phyloP scores from a whole-genome alignment of 192 early-diverging fungal species.

The Spizellomyces sp. region DNA sequence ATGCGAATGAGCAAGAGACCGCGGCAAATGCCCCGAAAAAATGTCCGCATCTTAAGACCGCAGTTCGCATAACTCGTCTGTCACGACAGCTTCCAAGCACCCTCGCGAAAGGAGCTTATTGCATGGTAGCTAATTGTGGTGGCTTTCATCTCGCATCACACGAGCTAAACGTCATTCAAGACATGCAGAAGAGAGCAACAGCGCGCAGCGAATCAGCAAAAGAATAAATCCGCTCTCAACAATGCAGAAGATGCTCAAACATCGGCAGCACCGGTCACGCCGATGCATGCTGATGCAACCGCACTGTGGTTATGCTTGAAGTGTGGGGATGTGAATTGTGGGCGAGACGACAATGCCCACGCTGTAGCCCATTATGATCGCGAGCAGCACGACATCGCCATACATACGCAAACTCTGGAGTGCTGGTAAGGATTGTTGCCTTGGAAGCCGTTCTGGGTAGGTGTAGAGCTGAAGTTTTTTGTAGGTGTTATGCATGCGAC shows the following conservation, averaged over 20 bases:
- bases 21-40: slow-evolving; percentile 4
- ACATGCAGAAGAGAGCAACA: neutral
- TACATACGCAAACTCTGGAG: slow-evolving; percentile 28
- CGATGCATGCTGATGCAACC: slow-evolving; percentile 6
- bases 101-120: slow-evolving; percentile 9
- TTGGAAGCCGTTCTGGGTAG: neutral
- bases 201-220: neutral
- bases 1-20: neutral
- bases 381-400: slow-evolving; percentile 30
- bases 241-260: neutral
- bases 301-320: slow-evolving; percentile 45
- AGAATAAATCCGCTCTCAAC: neutral
- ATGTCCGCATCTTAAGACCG: slow-evolving; percentile 24
- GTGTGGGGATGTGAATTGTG: slow-evolving; percentile 40
- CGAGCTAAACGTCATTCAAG: neutral
- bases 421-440: slow-evolving; percentile 29
- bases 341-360: slow-evolving; percentile 40
- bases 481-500: slow-evolving; percentile 48
- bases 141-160: neutral
- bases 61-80: slow-evolving; percentile 18
- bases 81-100: slow-evolving; percentile 15
- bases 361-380: slow-evolving; percentile 31
- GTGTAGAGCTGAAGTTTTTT: neutral
- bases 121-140: neutral
- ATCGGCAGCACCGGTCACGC: neutral